Evolutionary conservation across 441 rosid species (phyloP).

Genomic region (Populus hybrid): DNA sequence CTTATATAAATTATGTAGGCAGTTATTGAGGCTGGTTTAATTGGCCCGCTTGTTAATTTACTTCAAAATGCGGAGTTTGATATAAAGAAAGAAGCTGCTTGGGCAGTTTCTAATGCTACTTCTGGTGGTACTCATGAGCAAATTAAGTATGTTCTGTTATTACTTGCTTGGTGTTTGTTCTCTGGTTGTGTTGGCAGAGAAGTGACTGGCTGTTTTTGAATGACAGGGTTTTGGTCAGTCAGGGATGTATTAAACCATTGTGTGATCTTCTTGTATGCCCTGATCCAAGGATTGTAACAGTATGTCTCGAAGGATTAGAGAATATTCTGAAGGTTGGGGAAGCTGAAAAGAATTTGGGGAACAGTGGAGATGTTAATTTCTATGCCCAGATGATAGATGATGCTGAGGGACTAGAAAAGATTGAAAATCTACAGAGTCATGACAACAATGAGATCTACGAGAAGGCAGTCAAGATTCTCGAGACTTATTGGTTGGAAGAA

Average conservation of each 20-base stretch:
- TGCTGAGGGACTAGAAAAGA: constrained; percentile 67
- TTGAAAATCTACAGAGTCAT: constrained; percentile 67
- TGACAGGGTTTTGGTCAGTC: constrained; percentile 53
- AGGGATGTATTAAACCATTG: constrained; percentile 76
- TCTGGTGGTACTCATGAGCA: constrained; percentile 82
- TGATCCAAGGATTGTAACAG: constrained; percentile 77
- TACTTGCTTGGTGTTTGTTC: no score
- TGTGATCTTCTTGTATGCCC: constrained; percentile 81
- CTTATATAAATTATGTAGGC: constrained; percentile 33
- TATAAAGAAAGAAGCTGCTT: constrained; percentile 75
- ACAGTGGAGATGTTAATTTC: constrained; percentile 33
- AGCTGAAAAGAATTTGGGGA: constrained; percentile 53
- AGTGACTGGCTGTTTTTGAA: background rate
- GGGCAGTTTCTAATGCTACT: constrained; percentile 79
- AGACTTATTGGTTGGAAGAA: constrained; percentile 78
- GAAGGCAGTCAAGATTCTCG: constrained; percentile 75
- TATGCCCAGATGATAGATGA: constrained; percentile 49
- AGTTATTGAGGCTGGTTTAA: constrained; percentile 57
- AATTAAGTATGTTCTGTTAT: constrained; percentile 44
- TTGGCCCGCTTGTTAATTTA: constrained; percentile 52
- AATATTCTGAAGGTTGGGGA: constrained; percentile 86
- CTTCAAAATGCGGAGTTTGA: constrained; percentile 84
- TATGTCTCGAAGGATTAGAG: constrained; percentile 78
- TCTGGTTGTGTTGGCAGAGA: background rate
- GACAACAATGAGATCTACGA: constrained; percentile 26